Percentiles rank a stretch among this genome's conserved stretches.
These are phyloP conservation scores for Ulota crispa DNA, from an alignment of 225 moss, liverwort and hornwort species.

Conservation along the genomic window DNA sequence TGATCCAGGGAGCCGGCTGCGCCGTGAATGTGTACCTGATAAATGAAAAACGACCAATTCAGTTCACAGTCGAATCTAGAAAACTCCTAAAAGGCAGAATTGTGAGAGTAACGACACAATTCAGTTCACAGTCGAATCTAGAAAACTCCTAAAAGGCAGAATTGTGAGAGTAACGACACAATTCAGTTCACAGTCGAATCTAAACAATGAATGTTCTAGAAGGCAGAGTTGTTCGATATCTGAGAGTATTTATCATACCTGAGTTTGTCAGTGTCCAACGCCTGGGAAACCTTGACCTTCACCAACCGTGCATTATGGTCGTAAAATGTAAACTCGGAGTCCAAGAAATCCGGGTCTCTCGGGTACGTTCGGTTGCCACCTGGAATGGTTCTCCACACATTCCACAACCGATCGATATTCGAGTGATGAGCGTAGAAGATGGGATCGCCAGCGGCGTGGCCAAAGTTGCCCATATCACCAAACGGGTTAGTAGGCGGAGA, in stretches of 20 bases:
- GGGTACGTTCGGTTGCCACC: slow-evolving; percentile 15
- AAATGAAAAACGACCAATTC: not conserved
- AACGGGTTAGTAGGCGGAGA: not conserved
- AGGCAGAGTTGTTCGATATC: no score
- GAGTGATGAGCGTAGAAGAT: slow-evolving; percentile 29
- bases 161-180: no score
- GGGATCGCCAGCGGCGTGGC: not conserved
- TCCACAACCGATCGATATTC: slow-evolving; percentile 33
- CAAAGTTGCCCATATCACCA: slow-evolving; percentile 30
- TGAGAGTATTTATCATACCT: not conserved
- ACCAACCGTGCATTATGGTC: slow-evolving; percentile 41
- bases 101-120: no score
- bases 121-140: no score
- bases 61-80: not conserved
- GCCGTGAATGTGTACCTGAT: slow-evolving; percentile 20
- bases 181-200: not conserved
- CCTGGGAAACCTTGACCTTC: slow-evolving; percentile 11
- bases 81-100: no score
- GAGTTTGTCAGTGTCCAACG: not conserved
- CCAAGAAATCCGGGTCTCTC: slow-evolving; percentile 23
- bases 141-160: no score
- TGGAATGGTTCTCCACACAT: slow-evolving; percentile 19
- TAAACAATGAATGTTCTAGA: no score
- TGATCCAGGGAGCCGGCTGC: slow-evolving; percentile 24
- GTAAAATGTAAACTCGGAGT: slow-evolving; percentile 38